Conservation (phyloP, 179 eudicot species). For the Drosera spatulata region DNA sequence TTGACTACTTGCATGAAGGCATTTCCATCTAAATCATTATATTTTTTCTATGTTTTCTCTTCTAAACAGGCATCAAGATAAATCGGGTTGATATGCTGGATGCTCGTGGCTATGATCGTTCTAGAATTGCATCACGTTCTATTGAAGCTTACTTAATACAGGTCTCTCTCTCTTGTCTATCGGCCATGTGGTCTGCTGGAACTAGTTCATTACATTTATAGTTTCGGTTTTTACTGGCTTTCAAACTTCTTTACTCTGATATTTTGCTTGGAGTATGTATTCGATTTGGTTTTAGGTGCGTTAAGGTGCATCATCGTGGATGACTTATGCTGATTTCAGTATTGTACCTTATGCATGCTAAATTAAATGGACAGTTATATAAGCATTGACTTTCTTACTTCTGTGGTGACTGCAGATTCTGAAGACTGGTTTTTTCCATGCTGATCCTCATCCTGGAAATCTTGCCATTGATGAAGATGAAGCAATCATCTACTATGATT, state of each 20-base stretch:
- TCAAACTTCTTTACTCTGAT: no score
- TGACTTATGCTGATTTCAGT: no score
- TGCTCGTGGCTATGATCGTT: constrained; percentile 59
- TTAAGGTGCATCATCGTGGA: no score
- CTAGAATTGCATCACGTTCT: constrained; percentile 78
- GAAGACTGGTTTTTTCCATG: constrained; percentile 96
- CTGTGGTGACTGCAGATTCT: constrained; percentile 49
- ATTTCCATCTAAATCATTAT: constrained; percentile 2
- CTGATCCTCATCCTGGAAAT: constrained; percentile 99
- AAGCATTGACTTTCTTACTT: background rate
- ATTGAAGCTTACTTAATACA: constrained; percentile 96
- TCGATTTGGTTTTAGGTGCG: no score
- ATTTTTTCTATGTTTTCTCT: constrained; percentile 1
- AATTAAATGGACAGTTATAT: no score
- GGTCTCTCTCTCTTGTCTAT: constrained; percentile 25
- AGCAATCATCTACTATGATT: constrained; percentile 94
- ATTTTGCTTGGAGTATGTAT: no score
- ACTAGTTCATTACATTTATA: no score
- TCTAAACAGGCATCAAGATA: constrained; percentile 64
- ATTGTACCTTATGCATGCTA: no score
- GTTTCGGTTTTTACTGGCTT: no score
- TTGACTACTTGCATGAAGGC: background rate
- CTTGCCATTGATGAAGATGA: constrained; percentile 95
- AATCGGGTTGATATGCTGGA: constrained; percentile 66
- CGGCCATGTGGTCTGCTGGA: background rate